Conservation (phyloP, 176 grass and related monocot species). For the Phragmites australis region DNA sequence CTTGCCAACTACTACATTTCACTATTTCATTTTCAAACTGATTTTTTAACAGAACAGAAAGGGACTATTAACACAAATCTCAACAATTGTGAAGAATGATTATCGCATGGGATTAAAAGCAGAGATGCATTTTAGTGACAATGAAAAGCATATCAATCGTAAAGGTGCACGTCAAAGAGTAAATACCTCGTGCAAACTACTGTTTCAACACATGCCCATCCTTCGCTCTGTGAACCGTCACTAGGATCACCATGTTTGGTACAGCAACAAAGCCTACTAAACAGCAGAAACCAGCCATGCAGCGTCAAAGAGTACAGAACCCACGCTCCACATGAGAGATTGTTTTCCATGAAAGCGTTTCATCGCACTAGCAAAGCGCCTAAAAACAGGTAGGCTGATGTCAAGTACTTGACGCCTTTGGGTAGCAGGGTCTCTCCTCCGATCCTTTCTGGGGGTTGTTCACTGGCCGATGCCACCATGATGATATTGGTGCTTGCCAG, state of each 20-base stretch:
- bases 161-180: background rate
- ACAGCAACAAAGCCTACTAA: background rate
- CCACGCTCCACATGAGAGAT: constrained; percentile 2
- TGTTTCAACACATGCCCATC: background rate
- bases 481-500: background rate
- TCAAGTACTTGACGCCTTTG: background rate
- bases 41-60: background rate
- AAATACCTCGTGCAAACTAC: background rate
- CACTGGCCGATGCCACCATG: background rate
- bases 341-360: background rate
- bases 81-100: background rate
- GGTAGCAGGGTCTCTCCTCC: background rate
- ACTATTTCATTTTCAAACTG: background rate
- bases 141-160: background rate
- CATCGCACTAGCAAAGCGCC: background rate
- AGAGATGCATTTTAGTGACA: background rate
- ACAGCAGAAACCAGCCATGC: background rate
- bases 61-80: background rate
- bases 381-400: background rate
- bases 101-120: background rate
- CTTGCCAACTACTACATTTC: background rate
- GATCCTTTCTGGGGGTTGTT: background rate
- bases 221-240: background rate
- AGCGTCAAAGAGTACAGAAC: background rate
- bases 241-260: background rate